phyloP scores from a whole-genome alignment of 768 basidiomycete genomes.

The Hygrophoropsis aurantiaca region DNA sequence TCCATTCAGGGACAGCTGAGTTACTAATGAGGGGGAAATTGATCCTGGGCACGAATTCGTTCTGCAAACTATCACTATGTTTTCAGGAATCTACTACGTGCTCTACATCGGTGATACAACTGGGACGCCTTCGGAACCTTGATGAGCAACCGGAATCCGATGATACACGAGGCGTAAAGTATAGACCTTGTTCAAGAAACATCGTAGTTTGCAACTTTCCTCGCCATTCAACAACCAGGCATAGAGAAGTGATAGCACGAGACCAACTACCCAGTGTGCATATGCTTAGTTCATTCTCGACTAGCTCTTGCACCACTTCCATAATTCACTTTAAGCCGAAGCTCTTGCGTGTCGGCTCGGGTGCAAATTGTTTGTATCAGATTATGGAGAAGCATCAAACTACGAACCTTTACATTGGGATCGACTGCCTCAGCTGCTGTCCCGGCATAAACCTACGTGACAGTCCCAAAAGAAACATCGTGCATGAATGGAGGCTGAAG shows the following conservation, averaged over 20 bases:
- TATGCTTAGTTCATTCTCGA: constrained; percentile 17
- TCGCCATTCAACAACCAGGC: no score
- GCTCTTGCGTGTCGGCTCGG: constrained; percentile 32
- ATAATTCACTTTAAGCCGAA: constrained; percentile 34
- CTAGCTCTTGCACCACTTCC: constrained; percentile 48
- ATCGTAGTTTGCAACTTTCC: no score
- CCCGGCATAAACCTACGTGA: constrained; percentile 42
- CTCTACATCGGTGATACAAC: background rate
- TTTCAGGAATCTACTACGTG: constrained; percentile 1
- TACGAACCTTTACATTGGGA: constrained; percentile 34
- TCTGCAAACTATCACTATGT: background rate
- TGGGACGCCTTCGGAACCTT: no score
- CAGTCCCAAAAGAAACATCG: constrained; percentile 30
- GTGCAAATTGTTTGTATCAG: constrained; percentile 38
- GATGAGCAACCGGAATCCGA: no score
- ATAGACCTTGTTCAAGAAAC: no score
- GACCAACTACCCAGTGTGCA: no score
- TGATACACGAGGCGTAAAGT: no score
- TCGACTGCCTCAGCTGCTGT: constrained; percentile 31
- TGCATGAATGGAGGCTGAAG: constrained; percentile 15
- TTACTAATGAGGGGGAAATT: constrained; percentile 1
- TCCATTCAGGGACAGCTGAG: background rate
- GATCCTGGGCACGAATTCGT: background rate
- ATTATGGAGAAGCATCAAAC: background rate
- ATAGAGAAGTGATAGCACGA: no score